Evolutionary conservation across 2,329 filamentous ascomycete species (phyloP).

Genomic region (Hysterium pulicare): DNA sequence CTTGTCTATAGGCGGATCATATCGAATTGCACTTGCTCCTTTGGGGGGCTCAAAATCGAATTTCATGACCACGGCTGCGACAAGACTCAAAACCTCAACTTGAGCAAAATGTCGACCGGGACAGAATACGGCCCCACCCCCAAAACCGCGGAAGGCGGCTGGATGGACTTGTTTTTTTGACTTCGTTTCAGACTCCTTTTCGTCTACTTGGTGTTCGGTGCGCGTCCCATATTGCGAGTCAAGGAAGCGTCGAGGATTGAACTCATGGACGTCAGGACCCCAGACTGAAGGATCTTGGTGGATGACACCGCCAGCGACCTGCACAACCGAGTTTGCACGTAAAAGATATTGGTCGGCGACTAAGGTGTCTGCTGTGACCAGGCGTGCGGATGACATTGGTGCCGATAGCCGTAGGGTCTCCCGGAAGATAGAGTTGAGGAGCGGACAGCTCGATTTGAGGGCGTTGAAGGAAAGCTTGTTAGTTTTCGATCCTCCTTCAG

Average conservation of each 20-base stretch:
- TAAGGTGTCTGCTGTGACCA: conserved; percentile 42
- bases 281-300: conserved; percentile 43
- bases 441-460: conserved; percentile 40
- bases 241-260: conserved; percentile 45
- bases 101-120: conserved; percentile 34
- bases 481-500: background rate
- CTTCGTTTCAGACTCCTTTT: no score
- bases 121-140: conserved; percentile 27
- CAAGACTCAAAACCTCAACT: conserved; percentile 24
- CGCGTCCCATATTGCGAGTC: conserved; percentile 13
- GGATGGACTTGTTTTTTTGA: conserved; percentile 19
- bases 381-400: conserved; percentile 38
- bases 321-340: conserved; percentile 42
- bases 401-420: conserved; percentile 46
- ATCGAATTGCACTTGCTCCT: conserved; percentile 11
- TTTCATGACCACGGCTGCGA: conserved; percentile 22
- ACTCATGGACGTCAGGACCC: conserved; percentile 42
- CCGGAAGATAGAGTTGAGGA: conserved; percentile 45
- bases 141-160: conserved; percentile 26
- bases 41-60: conserved; percentile 26
- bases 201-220: conserved; percentile 11
- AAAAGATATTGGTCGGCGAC: conserved; percentile 44
- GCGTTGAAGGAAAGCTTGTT: conserved; percentile 34
- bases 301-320: conserved; percentile 45
- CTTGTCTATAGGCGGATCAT: conserved; percentile 17